Percentiles rank a stretch among this genome's conserved stretches.
phyloP scores from a whole-genome alignment of 108 stramenopile species.

The Phaeodactylum tricornutum region DNA sequence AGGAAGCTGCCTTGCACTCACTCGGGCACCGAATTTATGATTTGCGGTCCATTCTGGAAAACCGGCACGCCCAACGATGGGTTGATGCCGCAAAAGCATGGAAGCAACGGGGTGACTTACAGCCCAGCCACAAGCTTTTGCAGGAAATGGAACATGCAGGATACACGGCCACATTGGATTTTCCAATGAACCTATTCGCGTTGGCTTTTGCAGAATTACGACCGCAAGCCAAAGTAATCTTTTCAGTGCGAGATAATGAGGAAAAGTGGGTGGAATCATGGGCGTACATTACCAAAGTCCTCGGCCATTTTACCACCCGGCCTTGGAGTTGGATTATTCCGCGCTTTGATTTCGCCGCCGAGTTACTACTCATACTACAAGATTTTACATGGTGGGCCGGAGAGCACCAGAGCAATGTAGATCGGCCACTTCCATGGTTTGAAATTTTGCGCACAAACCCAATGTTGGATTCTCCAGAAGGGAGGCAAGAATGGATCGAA shows the following conservation, averaged over 20 bases:
- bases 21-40: conserved; percentile 1
- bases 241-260: conserved; percentile 26
- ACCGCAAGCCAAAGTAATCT: conserved; percentile 32
- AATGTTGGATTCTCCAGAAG: conserved; percentile 12
- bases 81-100: background rate
- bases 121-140: background rate
- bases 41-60: background rate
- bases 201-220: conserved; percentile 6
- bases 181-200: conserved; percentile 15
- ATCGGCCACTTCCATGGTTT: conserved; percentile 16
- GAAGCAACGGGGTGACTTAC: background rate
- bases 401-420: background rate
- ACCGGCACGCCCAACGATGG: background rate
- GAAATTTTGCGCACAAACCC: conserved; percentile 6
- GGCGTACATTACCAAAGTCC: conserved; percentile 16
- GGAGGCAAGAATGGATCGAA: conserved; percentile 13
- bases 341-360: background rate
- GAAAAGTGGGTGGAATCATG: conserved; percentile 18
- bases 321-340: conserved; percentile 1
- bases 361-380: background rate
- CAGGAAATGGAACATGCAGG: conserved; percentile 10
- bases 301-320: conserved; percentile 4
- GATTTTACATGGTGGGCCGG: background rate
- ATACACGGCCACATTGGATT: conserved; percentile 30
- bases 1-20: background rate